These are phyloP conservation scores for Batrachochytrium dendrobatidis DNA, from an alignment of 371 early-diverging fungal species.

Conservation along the genomic window DNA sequence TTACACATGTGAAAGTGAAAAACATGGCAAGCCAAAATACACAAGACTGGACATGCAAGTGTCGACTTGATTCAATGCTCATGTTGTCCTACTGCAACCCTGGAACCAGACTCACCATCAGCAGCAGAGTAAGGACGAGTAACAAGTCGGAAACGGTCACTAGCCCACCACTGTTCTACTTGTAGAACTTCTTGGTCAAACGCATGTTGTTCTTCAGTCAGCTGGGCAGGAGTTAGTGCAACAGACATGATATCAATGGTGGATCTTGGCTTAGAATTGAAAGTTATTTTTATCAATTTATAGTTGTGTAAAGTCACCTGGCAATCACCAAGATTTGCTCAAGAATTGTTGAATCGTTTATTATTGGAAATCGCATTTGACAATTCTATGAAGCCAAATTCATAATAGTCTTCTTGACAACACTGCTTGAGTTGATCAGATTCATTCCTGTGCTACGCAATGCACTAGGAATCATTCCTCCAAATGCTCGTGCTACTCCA, in stretches of 20 bases:
- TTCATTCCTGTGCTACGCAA: constrained; percentile 52
- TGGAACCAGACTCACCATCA: constrained; percentile 35
- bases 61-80: no score
- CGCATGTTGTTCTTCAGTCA: constrained; percentile 43
- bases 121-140: constrained; percentile 90
- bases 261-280: no score
- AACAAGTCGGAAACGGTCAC: constrained; percentile 71
- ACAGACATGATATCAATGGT: no score
- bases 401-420: not conserved
- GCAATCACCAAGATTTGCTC: no score
- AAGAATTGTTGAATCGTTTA: no score
- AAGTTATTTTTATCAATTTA: no score
- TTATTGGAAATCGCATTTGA: no score
- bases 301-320: no score
- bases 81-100: no score
- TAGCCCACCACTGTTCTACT: constrained; percentile 85
- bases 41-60: constrained; percentile 1
- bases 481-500: constrained; percentile 68
- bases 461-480: constrained; percentile 51
- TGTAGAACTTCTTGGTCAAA: constrained; percentile 72
- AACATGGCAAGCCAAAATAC: not conserved
- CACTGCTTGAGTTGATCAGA: not conserved
- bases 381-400: not conserved
- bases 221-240: constrained; percentile 11
- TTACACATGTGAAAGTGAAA: not conserved